These are phyloP conservation scores for Coprinopsis marcescibilis DNA, from an alignment of 768 basidiomycete genomes.

Conservation along the genomic window DNA sequence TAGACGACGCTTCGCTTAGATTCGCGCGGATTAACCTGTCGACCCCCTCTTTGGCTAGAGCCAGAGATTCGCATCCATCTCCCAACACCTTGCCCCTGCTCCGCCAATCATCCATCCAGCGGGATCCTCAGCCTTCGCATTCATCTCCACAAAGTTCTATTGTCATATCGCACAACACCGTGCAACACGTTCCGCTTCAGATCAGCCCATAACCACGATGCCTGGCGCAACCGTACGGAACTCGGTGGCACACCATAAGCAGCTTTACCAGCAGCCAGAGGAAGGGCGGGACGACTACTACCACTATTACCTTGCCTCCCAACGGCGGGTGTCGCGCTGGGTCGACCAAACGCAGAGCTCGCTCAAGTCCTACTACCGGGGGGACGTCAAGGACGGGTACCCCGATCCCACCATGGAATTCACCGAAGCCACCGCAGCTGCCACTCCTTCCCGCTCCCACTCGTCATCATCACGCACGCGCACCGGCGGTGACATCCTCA, in stretches of 20 bases:
- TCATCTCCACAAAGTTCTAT: neutral
- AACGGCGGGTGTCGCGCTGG: conserved; percentile 25
- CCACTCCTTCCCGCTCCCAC: neutral
- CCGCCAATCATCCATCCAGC: too few species aligned
- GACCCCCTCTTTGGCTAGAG: too few species aligned
- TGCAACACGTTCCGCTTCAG: neutral
- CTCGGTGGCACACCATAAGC: neutral
- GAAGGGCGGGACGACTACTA: conserved; percentile 20
- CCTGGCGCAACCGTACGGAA: neutral
- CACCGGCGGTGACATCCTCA: neutral
- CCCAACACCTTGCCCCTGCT: too few species aligned
- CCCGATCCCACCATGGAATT: neutral
- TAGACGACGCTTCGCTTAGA: neutral
- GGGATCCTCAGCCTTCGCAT: too few species aligned
- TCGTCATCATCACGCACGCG: too few species aligned
- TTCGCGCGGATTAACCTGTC: neutral
- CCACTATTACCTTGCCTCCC: conserved; percentile 23
- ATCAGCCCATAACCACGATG: neutral
- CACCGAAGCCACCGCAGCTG: neutral
- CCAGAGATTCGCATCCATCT: too few species aligned
- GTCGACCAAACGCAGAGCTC: conserved; percentile 19
- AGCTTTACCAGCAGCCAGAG: neutral
- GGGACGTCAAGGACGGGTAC: conserved; percentile 8
- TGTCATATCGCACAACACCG: neutral
- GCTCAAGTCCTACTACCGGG: conserved; percentile 10